These are phyloP conservation scores for Xylogone sp. DNA, from an alignment of 2,329 filamentous ascomycete species.

Conservation along the genomic window DNA sequence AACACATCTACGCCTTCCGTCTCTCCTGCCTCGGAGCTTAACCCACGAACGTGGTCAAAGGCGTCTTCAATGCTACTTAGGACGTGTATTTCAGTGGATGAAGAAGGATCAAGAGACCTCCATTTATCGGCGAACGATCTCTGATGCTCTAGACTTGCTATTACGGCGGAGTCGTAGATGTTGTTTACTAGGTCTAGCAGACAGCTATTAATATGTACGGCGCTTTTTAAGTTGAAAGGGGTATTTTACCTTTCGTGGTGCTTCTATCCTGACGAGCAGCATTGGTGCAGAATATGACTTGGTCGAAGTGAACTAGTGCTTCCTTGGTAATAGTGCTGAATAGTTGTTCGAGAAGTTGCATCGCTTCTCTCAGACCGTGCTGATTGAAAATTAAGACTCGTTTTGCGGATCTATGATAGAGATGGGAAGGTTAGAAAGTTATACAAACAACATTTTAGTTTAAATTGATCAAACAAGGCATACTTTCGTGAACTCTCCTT, in stretches of 20 bases:
- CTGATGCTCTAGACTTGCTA: slow-evolving; percentile 63
- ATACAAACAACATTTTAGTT: no score
- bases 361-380: slow-evolving; percentile 42
- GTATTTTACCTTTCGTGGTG: slow-evolving; percentile 40
- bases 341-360: slow-evolving; percentile 50
- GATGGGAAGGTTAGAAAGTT: neutral
- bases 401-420: slow-evolving; percentile 33
- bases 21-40: slow-evolving; percentile 21
- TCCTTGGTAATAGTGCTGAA: slow-evolving; percentile 44
- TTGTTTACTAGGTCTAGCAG: slow-evolving; percentile 51
- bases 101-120: slow-evolving; percentile 9
- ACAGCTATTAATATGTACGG: slow-evolving; percentile 5
- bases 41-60: slow-evolving; percentile 40
- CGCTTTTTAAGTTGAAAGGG: neutral
- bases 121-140: slow-evolving; percentile 41
- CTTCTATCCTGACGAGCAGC: slow-evolving; percentile 52
- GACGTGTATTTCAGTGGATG: slow-evolving; percentile 25
- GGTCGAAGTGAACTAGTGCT: slow-evolving; percentile 51
- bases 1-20: slow-evolving; percentile 29
- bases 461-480: no score
- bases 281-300: slow-evolving; percentile 82
- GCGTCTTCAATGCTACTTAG: slow-evolving; percentile 53
- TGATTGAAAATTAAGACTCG: slow-evolving; percentile 85
- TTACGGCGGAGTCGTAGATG: slow-evolving; percentile 28
- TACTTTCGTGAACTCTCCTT: slow-evolving; percentile 34